phyloP scores from a whole-genome alignment of 2,329 filamentous ascomycete genomes.

The Aspergillus sp. region DNA sequence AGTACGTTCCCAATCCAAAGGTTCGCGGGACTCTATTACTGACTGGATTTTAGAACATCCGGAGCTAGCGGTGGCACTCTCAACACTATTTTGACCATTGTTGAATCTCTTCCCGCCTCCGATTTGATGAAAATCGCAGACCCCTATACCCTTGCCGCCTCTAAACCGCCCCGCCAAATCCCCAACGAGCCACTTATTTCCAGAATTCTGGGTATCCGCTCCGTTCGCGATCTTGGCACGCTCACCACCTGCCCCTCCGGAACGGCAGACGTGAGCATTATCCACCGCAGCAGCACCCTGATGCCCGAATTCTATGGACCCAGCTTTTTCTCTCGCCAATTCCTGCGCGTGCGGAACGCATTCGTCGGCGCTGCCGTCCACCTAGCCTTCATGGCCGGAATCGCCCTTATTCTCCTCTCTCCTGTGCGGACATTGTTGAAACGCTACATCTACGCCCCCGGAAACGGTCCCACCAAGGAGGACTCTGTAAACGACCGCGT shows the following conservation, averaged over 20 bases:
- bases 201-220: conserved; percentile 44
- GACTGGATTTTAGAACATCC: conserved; percentile 22
- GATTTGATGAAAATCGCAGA: conserved; percentile 43
- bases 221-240: conserved; percentile 51
- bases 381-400: conserved; percentile 39
- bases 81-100: conserved; percentile 56
- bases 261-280: conserved; percentile 49
- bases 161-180: conserved; percentile 27
- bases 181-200: conserved; percentile 24
- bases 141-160: conserved; percentile 47
- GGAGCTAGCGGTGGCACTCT: conserved; percentile 56
- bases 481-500: conserved; percentile 31
- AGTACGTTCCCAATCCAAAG: conserved; percentile 23
- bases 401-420: conserved; percentile 44
- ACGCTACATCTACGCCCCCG: conserved; percentile 44
- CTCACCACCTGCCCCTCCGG: conserved; percentile 50
- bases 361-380: conserved; percentile 46
- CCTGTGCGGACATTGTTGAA: conserved; percentile 48
- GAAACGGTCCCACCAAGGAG: conserved; percentile 44
- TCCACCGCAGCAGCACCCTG: conserved; percentile 55
- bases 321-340: conserved; percentile 53
- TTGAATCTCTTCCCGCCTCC: conserved; percentile 40
- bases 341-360: conserved; percentile 46
- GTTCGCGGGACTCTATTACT: not conserved
- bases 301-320: conserved; percentile 52